These are phyloP conservation scores for Trypanosomatidae sp. DNA, from an alignment of 208 protist genomes.

Conservation along the genomic window DNA sequence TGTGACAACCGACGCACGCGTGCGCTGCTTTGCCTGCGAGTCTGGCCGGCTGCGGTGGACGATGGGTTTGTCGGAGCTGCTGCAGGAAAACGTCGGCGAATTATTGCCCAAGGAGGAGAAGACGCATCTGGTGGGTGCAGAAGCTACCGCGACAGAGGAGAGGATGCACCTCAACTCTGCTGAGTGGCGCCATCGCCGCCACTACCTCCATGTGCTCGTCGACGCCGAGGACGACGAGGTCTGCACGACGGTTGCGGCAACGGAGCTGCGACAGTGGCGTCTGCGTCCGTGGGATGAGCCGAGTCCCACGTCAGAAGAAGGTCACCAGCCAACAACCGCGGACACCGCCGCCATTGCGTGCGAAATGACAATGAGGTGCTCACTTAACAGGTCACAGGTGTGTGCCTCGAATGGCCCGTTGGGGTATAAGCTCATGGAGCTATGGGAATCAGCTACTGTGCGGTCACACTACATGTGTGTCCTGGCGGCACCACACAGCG, in stretches of 20 bases:
- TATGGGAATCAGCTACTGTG: constrained; percentile 6
- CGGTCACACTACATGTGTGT: not conserved
- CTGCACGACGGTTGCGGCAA: constrained; percentile 37
- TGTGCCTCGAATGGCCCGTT: not conserved
- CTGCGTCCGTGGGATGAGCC: constrained; percentile 23
- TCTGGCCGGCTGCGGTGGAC: constrained; percentile 43
- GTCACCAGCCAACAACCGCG: not conserved
- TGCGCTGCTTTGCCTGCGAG: constrained; percentile 77
- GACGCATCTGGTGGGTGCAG: not conserved
- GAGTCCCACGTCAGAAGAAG: not conserved
- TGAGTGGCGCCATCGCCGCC: constrained; percentile 24
- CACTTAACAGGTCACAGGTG: not conserved
- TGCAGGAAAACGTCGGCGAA: constrained; percentile 5
- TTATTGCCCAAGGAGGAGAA: not conserved
- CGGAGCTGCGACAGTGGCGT: constrained; percentile 26
- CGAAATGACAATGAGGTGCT: constrained; percentile 10
- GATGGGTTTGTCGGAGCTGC: constrained; percentile 34
- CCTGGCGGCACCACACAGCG: constrained; percentile 2
- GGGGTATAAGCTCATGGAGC: constrained; percentile 16
- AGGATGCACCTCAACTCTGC: not conserved
- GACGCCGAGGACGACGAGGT: constrained; percentile 46
- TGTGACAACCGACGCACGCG: constrained; percentile 53
- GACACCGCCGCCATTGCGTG: not conserved
- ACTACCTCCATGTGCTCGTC: constrained; percentile 36
- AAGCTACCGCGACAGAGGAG: not conserved